Evolutionary conservation across 208 protist genomes (phyloP), one percentile per base, ranked within the genome.

Genomic region (Trypanosoma mega): DNA sequence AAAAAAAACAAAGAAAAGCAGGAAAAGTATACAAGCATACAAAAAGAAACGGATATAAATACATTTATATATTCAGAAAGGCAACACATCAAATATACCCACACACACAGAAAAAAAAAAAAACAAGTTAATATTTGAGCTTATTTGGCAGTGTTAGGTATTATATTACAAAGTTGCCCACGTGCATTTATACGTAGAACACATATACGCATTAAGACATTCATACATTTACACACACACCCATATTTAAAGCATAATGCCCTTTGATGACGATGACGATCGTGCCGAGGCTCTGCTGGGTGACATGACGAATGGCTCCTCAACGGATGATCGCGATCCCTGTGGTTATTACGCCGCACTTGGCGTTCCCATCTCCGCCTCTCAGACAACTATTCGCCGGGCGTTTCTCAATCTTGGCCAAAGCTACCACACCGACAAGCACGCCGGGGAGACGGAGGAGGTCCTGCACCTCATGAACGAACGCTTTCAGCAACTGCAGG

Each of bases 341-440:
- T 78, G 59, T n/a, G 78, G 82, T 2, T 95, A 95, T 68, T 95
- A 95, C 68, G 75, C 76, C 27, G 60, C 70, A 2, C 82, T 95
- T 14, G 85, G 85, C 9, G 68, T 93, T 9, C 55, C 74, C 4
- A 45, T 63, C 9, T 44, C 60, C 30, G 77, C 87, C 3, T 80
- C 84, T 1, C 76, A 76, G 52, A 68, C 76, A 39, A 80, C 79
- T 26, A 83, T 96, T 46, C 84, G 87, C 7, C 74, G 72, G 9
- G 85, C 86, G 1, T 96, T 93, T 59, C 52, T 92, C 11, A 66
- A 80, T 11, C 73, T 96, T 26, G 91, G 85, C 51, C 77, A 85
- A 61, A 78, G 67, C 24, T 96, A 92, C 64, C 90, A 96, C 72
- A 90, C 85, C 2, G 90, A 96, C 64, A 95, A 92, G 52, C 84